Base-by-base conservation (phyloP, 2,329 filamentous ascomycete genomes). In the Alternaria infectoria region DNA sequence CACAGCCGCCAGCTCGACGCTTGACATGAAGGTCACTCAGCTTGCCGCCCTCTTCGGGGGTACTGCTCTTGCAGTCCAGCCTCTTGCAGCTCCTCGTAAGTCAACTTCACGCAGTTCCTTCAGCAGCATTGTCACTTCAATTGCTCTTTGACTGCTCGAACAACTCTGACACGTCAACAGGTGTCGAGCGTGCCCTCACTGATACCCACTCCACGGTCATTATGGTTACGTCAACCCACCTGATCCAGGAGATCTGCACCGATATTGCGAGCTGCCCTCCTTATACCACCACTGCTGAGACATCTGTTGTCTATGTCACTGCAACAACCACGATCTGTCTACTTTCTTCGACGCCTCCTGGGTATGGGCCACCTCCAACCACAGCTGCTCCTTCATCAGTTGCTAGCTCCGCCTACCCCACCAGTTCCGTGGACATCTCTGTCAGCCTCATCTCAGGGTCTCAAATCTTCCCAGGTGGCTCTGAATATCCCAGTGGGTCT, bases 271-370 rank as follows among this genome's bases (percentile, higher is more conserved):
- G 77, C 67, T 83, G 82, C 66, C 81, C 81, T 30, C 69, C 71
- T 44, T 69, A 74, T 49, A 72, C 72, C 21, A 75, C 77, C 19
- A 73, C 76, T 9, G 70, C 79, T 52, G 66, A 80, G 63, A 84
- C 82, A 23, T 77, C 79, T 49, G 71, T 67, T 28, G 68, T 69
- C 19, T 75, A 79, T 64, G 67, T 82, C 54, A 73, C 79, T 46
- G 69, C 79, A 46, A 80, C 80, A 13, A 83, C 81, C 50, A 83
- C 81, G 25, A 71, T 83, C 70, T 83, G 82, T 66, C 78, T 81
- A 28, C 60, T 66, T 25, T 69, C 64, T 15, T 66, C 65, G 8
- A 69, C 62, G 45, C 67, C 67, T 52, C 62, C 67, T 19, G 69
- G 62, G 28, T 62, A 66, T n/a, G 45, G 51, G 23, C 50, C 64